Evolutionary conservation across 2,329 filamentous ascomycete genomes (phyloP).

Genomic region (Apiospora koreana): DNA sequence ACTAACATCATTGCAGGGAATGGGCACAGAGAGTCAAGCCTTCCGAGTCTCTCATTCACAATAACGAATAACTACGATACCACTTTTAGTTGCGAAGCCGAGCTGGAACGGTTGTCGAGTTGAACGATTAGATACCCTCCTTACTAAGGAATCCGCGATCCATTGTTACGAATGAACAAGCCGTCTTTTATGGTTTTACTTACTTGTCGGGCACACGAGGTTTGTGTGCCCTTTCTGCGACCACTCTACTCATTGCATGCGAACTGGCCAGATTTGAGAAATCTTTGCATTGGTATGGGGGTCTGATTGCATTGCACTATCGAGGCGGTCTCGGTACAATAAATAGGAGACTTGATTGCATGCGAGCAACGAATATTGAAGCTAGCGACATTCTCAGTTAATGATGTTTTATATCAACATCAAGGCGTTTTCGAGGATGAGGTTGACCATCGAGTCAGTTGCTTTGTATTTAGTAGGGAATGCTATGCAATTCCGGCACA

Average conservation of each 20-base stretch:
- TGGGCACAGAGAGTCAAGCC: constrained; percentile 68
- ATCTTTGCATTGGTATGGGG: not conserved
- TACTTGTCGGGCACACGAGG: not conserved
- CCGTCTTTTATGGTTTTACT: constrained; percentile 6
- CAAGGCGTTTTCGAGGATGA: not conserved
- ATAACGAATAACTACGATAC: constrained; percentile 33
- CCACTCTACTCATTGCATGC: constrained; percentile 10
- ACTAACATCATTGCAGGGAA: constrained; percentile 48
- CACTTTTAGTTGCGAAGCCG: not conserved
- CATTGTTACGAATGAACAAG: constrained; percentile 7
- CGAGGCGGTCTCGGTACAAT: not conserved
- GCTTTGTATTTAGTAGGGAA: not conserved
- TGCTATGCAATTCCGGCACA: not conserved
- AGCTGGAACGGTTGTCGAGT: constrained; percentile 12
- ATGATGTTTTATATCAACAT: not conserved
- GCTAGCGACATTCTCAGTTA: not conserved
- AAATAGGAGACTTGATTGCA: not conserved
- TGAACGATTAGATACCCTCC: constrained; percentile 27
- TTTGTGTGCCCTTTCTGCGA: not conserved
- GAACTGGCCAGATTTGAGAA: not conserved
- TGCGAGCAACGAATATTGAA: not conserved
- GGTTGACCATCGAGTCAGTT: not conserved
- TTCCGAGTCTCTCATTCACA: constrained; percentile 63
- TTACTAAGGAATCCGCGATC: constrained; percentile 16
- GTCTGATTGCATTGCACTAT: not conserved